Conservation (phyloP, 192 early-diverging fungal genomes). For the Backusella psychrophila region DNA sequence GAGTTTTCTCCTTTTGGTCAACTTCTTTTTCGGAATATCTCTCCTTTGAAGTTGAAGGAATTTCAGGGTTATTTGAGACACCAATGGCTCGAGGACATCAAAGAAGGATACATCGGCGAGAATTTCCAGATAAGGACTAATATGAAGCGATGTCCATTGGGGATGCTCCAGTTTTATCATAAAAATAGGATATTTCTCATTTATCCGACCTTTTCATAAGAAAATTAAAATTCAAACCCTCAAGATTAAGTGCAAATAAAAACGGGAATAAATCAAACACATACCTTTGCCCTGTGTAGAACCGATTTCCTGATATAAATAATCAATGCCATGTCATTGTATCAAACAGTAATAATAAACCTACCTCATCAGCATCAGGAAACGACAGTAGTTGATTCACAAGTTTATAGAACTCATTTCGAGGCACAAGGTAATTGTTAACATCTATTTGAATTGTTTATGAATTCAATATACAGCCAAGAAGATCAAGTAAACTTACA, state of each 20-base stretch:
- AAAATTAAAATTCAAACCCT: not conserved
- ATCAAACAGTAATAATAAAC: not conserved
- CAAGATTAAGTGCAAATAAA: not conserved
- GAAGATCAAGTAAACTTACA: constrained; percentile 33
- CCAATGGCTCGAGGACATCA: not conserved
- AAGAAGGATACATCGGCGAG: not conserved
- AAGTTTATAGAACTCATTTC: constrained; percentile 35
- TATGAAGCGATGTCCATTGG: not conserved
- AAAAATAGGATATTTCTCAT: constrained; percentile 49
- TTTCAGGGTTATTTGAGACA: not conserved
- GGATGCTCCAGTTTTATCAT: constrained; percentile 51
- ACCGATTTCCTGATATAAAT: not conserved
- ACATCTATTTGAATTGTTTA: constrained; percentile 35
- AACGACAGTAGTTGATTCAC: constrained; percentile 39
- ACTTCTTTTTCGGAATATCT: not conserved
- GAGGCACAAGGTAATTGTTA: constrained; percentile 44
- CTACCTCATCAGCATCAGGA: constrained; percentile 27
- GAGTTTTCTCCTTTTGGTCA: not conserved
- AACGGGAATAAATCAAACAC: too few species aligned
- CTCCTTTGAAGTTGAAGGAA: not conserved
- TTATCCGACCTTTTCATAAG: not conserved
- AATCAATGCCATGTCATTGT: not conserved
- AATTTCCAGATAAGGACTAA: not conserved
- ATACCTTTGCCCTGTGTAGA: not conserved
- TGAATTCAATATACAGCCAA: not conserved